phyloP scores from a whole-genome alignment of 2,329 filamentous ascomycete species.

The Chalaropsis thielavioides region DNA sequence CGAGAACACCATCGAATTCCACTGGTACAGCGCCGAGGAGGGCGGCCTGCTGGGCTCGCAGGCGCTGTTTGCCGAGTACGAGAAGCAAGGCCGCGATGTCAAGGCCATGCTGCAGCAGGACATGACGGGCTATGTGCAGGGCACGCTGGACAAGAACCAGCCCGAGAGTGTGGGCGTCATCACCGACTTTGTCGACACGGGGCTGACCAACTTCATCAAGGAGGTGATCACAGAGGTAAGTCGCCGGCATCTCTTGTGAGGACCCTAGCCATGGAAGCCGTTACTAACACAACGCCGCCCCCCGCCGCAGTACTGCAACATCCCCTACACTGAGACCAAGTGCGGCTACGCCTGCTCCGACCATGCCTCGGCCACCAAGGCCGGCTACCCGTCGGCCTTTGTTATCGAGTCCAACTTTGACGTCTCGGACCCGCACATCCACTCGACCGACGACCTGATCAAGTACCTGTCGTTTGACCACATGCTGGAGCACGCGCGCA shows the following conservation, averaged over 20 bases:
- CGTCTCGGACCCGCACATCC: conserved; percentile 53
- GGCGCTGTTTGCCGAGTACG: conserved; percentile 74
- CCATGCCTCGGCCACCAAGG: conserved; percentile 52
- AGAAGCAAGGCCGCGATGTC: conserved; percentile 55
- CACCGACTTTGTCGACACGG: conserved; percentile 74
- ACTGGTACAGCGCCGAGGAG: conserved; percentile 90
- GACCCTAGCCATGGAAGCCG: neutral
- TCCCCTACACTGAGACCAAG: conserved; percentile 75
- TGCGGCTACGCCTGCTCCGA: conserved; percentile 77
- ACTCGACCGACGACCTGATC: conserved; percentile 57
- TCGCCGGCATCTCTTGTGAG: neutral
- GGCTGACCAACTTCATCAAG: conserved; percentile 81
- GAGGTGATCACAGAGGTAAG: conserved; percentile 56
- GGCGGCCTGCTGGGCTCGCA: conserved; percentile 77
- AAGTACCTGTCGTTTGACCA: conserved; percentile 53
- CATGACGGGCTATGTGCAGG: conserved; percentile 84
- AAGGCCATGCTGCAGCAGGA: conserved; percentile 98
- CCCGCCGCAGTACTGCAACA: conserved; percentile 54
- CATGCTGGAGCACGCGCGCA: conserved; percentile 47
- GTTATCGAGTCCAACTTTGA: conserved; percentile 48
- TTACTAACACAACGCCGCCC: neutral
- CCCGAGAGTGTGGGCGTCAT: conserved; percentile 84
- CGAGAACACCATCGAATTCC: conserved; percentile 83
- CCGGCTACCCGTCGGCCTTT: conserved; percentile 50
- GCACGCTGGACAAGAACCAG: conserved; percentile 67